These are phyloP conservation scores for Triticum timopheevii DNA, from an alignment of 176 grass and related monocot species.

Conservation along the genomic window DNA sequence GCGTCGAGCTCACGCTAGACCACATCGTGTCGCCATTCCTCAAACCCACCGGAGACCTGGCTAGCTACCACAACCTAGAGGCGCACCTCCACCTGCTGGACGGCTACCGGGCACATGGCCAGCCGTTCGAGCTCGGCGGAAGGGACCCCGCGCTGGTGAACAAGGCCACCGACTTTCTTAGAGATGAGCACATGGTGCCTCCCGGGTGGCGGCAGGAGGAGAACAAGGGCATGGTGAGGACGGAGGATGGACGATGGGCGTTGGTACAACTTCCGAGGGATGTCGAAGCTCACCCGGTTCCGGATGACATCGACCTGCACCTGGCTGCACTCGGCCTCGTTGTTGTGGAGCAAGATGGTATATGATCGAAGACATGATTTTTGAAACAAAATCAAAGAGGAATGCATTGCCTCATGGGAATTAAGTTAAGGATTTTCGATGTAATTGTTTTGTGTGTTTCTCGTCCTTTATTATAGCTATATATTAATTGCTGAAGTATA, in stretches of 20 bases:
- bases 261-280: slow-evolving; percentile 30
- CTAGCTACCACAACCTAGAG: slow-evolving; percentile 61
- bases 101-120: slow-evolving; percentile 43
- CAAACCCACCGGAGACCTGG: slow-evolving; percentile 29
- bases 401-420: too few species aligned
- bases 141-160: slow-evolving; percentile 69
- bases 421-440: too few species aligned
- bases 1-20: slow-evolving; percentile 45
- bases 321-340: slow-evolving; percentile 36
- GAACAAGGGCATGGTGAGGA: slow-evolving; percentile 73
- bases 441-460: too few species aligned
- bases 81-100: slow-evolving; percentile 38
- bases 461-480: too few species aligned
- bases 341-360: too few species aligned
- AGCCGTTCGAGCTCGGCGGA: slow-evolving; percentile 23
- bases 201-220: slow-evolving; percentile 52
- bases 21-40: slow-evolving; percentile 57
- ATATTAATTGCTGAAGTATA: too few species aligned
- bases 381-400: too few species aligned
- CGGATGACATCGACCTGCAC: slow-evolving; percentile 44
- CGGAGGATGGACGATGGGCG: slow-evolving; percentile 41
- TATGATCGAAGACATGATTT: too few species aligned
- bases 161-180: slow-evolving; percentile 55
- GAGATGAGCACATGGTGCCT: slow-evolving; percentile 53
- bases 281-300: slow-evolving; percentile 41